Evolutionary conservation across 805 yeast species (phyloP).

Genomic region (Yarrowia sp.): DNA sequence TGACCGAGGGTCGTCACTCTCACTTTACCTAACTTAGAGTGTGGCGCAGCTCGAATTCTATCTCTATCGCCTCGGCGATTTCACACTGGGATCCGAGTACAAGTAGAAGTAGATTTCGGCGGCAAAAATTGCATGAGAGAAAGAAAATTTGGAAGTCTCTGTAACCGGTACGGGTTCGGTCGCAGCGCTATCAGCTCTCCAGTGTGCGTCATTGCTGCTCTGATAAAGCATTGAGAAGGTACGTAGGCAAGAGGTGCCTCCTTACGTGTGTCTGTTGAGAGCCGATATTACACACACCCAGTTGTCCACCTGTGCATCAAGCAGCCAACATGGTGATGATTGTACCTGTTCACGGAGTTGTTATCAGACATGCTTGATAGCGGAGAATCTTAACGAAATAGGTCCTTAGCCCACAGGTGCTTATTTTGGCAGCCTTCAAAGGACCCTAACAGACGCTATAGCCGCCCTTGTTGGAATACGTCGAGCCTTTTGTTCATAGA

Average conservation of each 20-base stretch:
- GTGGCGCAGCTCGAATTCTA: constrained; percentile 21
- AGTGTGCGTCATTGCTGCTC: no score
- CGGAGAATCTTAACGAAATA: not conserved
- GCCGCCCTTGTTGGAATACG: not conserved
- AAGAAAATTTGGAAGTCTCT: not conserved
- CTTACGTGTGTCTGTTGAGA: no score
- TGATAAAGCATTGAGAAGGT: no score
- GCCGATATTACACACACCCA: no score
- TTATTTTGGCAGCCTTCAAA: not conserved
- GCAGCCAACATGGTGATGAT: no score
- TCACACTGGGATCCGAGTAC: not conserved
- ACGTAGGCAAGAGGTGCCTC: no score
- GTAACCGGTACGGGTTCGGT: no score
- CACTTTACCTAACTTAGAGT: not conserved
- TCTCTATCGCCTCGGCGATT: not conserved
- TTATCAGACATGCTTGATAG: not conserved
- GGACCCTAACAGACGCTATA: not conserved
- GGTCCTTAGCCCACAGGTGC: not conserved
- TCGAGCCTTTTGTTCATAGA: no score
- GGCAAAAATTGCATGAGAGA: constrained; percentile 11
- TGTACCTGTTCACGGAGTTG: not conserved
- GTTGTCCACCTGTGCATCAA: no score
- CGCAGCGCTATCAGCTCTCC: no score
- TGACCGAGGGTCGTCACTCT: not conserved
- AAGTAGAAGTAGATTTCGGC: not conserved